A percentile compares a stretch with the other conserved stretches of the same genome.
These are phyloP conservation scores for Cystobasidium slooffiae DNA, from an alignment of 1,284 basidiomycete species.

Conservation along the genomic window DNA sequence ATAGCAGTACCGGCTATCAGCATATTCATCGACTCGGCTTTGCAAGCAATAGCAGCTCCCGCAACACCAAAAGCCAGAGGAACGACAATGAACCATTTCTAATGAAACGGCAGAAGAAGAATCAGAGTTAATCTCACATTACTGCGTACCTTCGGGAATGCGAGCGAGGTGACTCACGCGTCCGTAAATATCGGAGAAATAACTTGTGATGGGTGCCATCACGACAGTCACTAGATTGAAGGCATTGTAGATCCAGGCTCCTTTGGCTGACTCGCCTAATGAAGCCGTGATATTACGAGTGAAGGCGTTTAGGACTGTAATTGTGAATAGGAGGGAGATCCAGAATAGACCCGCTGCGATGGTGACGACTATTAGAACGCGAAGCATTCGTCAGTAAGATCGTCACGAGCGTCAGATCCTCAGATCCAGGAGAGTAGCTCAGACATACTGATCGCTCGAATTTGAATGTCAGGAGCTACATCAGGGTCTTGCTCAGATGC, in stretches of 20 bases:
- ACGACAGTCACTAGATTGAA: conserved; percentile 28
- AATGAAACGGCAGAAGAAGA: background rate
- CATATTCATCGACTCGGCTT: conserved; percentile 33
- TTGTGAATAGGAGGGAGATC: conserved; percentile 30
- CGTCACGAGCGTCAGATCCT: background rate
- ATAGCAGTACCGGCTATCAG: conserved; percentile 23
- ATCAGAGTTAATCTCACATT: background rate
- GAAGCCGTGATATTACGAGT: conserved; percentile 13
- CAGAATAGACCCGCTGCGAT: conserved; percentile 25
- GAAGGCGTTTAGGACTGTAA: conserved; percentile 18
- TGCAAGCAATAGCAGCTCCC: conserved; percentile 15
- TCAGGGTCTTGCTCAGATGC: conserved; percentile 20
- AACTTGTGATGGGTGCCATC: conserved; percentile 24
- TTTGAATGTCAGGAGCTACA: conserved; percentile 17
- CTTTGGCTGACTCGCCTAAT: conserved; percentile 10
- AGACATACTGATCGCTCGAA: conserved; percentile 15
- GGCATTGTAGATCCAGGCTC: conserved; percentile 33
- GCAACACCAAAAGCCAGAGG: conserved; percentile 17
- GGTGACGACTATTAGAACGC: background rate
- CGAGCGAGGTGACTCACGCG: conserved; percentile 2
- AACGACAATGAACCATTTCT: conserved; percentile 37
- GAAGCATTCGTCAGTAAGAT: background rate
- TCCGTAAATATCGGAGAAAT: conserved; percentile 32
- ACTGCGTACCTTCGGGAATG: background rate
- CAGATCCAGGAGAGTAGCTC: too few relatives aligned